A percentile compares a stretch with the other conserved stretches of the same genome.
phyloP scores from a whole-genome alignment of 2,329 filamentous ascomycete genomes.

The Calonectria ilicicola region DNA sequence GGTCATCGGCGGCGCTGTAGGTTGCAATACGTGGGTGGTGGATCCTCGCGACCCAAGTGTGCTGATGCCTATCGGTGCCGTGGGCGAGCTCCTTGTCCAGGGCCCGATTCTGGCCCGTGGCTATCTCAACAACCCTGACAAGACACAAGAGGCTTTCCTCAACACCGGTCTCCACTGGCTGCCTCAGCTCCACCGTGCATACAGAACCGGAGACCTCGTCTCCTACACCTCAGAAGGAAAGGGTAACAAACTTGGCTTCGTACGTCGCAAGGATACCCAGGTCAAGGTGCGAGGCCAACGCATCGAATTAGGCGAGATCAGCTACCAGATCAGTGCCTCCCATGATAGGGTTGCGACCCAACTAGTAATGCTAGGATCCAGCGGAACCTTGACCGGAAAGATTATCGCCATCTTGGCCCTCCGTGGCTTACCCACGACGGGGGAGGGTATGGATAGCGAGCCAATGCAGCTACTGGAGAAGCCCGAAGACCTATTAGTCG shows the following conservation, averaged over 20 bases:
- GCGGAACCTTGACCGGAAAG: not conserved
- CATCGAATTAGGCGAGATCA: constrained; percentile 6
- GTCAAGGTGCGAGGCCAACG: constrained; percentile 12
- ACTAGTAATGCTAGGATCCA: not conserved
- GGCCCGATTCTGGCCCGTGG: no score
- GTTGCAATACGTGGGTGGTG: constrained; percentile 1
- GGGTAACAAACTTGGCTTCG: not conserved
- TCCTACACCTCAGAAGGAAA: not conserved
- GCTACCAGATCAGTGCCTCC: not conserved
- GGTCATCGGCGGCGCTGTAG: not conserved
- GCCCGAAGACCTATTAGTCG: no score
- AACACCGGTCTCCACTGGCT: not conserved
- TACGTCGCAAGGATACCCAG: constrained; percentile 17
- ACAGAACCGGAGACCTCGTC: constrained; percentile 19
- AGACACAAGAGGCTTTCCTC: not conserved
- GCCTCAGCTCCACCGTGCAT: not conserved
- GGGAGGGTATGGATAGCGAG: not conserved
- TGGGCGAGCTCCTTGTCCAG: constrained; percentile 9
- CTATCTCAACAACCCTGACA: constrained; percentile 3
- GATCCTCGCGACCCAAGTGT: not conserved
- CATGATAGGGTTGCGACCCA: not conserved
- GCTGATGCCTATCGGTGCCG: constrained; percentile 4
- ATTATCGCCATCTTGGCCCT: not conserved
- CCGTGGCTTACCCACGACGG: no score
- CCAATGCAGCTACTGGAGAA: not conserved